Evolutionary conservation across 306 rosid genomes (phyloP), one percentile per base, ranked within the genome.

Genomic region (Purshia tridentata): DNA sequence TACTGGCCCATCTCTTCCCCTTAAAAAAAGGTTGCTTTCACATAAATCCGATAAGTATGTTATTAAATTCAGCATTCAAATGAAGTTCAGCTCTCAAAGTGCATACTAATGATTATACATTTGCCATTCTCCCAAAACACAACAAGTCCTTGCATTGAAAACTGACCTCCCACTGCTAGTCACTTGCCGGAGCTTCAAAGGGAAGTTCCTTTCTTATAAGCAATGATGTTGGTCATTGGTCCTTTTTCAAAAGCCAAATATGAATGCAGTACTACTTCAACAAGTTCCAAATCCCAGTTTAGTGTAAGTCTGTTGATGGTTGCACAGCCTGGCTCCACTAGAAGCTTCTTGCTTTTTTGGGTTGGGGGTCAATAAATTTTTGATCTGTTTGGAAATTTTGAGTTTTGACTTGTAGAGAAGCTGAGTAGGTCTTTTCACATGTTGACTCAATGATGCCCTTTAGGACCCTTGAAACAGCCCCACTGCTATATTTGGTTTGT

Each of bases 61-160:
- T 78, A 67, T 81, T 86, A 82, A 80, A 79, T 68, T 82, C 82
- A 78, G 61, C 45, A 44, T 65, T 72, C 63, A 51, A 66, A 76
- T 14, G 57, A 53, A 65, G 10, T 42, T 8, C 14, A 35, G 9
- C 60, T 57, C 42, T 76, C 65, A 69, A 70, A 74, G 80, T 69
- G 74, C 72, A 70, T 78, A 70, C 65, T 73, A 29, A 54, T 61
- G 19, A 58, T 58, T 39, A 29, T 29, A 23, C 16, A 39, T 15
- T 23, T 76, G 75, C 54, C 6, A 46, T n/a, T 69, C 3, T 68
- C 41, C 80, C 80, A 61, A 53, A 52, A 20, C 37, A 44, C 8
- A 19, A 20, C 75, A 16, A 66, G 53, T 56, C 73, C 69, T 42
- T 16, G 0, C 67, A 65, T 70, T 75, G 80, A 77, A 68, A 23